Evolutionary conservation across 2,329 filamentous ascomycete species (phyloP), one percentile per base, ranked within the genome.

Genomic region (Hypoxylon sp.): DNA sequence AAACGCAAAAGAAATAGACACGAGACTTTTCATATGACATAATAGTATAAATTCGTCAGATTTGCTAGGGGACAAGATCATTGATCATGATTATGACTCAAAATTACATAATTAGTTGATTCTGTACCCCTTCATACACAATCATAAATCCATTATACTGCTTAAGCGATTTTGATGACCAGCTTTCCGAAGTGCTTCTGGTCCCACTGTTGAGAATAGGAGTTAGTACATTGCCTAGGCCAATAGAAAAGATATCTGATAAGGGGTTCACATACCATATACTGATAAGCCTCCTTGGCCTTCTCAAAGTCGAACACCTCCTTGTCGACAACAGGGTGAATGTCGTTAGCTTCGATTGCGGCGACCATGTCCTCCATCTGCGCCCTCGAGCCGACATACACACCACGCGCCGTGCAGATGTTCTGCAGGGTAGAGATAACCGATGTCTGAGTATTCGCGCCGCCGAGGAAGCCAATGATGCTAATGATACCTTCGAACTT

Each of bases 141-240:
- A 44, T 44, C 10, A 44, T 22, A 13, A 22, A 17, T 44, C 11
- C 39, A 3, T 22, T 44, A 19, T 44, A 8, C 10, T 39, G 42
- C 19, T 64, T 6, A 81, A 55, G 78, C 75, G 47, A 86, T 81
- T 74, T 83, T 83, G 70, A 89, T 84, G 2, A 78, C 79, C 47
- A 89, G 71, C 77, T 89, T 89, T 54, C 87, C 86, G 61, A 88
- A 82, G 73, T 89, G 86, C 71, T 84, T 84, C 75, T 86, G 80
- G 24, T 78, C 82, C 83, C 82, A 82, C 80, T 81, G 33, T 52
- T 52, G 29, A 53, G 5, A 64, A 59, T 66, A 35, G 66, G 55
- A 31, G 29, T 65, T 55, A 63, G 58, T 50, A 69, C 44, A 22
- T 8, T 10, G 13, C 31, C 48, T 42, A 3, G 8, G 31, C 13